Base-by-base conservation (phyloP, 108 stramenopile species). In the Cyclotella cryptica region DNA sequence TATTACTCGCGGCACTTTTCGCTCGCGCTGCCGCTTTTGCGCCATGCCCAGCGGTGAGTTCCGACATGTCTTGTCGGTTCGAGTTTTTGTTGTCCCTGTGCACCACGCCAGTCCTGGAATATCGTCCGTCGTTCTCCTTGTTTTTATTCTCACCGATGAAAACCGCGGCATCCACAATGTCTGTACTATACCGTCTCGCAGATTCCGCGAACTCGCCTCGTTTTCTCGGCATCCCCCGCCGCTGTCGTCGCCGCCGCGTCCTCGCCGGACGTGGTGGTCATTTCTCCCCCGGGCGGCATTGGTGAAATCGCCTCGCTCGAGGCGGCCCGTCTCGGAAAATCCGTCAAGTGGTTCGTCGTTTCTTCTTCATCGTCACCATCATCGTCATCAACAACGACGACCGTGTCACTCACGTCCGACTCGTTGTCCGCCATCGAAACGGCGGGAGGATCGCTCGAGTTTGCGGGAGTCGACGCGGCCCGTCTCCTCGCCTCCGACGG, bases 241-340 rank as follows among this genome's bases (percentile, higher is more conserved):
- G 9, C 13, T 45, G 13, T 13, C 9, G 13, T 54, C 53, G 18
- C 11, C 21, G 11, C 53, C 15, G n/a, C 21, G 15, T 18, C 11
- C 11, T 8, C 53, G 15, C 69, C 69, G 15, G 69, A 70, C 42
- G 39, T 90, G 19, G 80, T 90, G 4, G 89, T 93, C 3, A 77
- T 93, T 52, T 93, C 92, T 1, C 92, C 92, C 44, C 92, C 92
- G 10, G 92, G 92, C 41, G 92, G 92, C n/a, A 69, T 93, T 40
- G 92, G 92, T 10, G 90, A 93, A 71, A 87, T 90, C 22, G 75
- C 89, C 2, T 89, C 92, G 12, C 85, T 91, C 29, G 86, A 91
- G 54, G 77, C 90, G 19, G 92, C 92, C 8, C 57, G 68, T 42
- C 75, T 85, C 54, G 92, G 92, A 42, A 61, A 70, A 3, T 69